These are phyloP conservation scores for Odontarrhena argentea DNA, from an alignment of 345 rosid species.

Conservation along the genomic window DNA sequence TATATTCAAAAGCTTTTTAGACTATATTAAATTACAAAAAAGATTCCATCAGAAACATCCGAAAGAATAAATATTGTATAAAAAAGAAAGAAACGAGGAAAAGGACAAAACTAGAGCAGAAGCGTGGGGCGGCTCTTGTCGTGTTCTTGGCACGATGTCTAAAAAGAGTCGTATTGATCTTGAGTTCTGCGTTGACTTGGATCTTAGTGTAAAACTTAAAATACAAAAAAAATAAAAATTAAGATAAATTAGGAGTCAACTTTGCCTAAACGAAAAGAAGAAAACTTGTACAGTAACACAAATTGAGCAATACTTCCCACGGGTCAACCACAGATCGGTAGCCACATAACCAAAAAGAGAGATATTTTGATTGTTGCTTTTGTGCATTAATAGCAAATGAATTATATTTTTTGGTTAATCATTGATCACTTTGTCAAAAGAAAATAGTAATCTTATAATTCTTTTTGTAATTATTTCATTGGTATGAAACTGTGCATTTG, in stretches of 20 bases:
- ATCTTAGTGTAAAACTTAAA: neutral
- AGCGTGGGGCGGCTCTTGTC: slow-evolving; percentile 50
- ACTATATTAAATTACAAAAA: too few relatives aligned
- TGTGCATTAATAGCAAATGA: slow-evolving; percentile 11
- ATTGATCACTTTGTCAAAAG: slow-evolving; percentile 2
- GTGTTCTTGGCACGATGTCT: slow-evolving; percentile 35
- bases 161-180: slow-evolving; percentile 36
- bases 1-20: too few relatives aligned
- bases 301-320: slow-evolving; percentile 12
- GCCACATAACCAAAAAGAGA: slow-evolving; percentile 22
- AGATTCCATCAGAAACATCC: too few relatives aligned
- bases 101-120: slow-evolving; percentile 31
- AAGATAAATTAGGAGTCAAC: slow-evolving; percentile 29
- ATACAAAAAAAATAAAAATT: neutral
- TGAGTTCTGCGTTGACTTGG: slow-evolving; percentile 42
- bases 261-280: slow-evolving; percentile 22
- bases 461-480: too few relatives aligned
- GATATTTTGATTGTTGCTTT: slow-evolving; percentile 10
- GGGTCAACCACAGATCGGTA: slow-evolving; percentile 29
- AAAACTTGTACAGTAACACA: neutral
- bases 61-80: neutral
- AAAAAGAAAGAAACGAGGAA: neutral
- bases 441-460: neutral
- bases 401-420: neutral
- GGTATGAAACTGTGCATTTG: too few relatives aligned